Conservation (phyloP, 257 asterid species). For the Vinca minor region DNA sequence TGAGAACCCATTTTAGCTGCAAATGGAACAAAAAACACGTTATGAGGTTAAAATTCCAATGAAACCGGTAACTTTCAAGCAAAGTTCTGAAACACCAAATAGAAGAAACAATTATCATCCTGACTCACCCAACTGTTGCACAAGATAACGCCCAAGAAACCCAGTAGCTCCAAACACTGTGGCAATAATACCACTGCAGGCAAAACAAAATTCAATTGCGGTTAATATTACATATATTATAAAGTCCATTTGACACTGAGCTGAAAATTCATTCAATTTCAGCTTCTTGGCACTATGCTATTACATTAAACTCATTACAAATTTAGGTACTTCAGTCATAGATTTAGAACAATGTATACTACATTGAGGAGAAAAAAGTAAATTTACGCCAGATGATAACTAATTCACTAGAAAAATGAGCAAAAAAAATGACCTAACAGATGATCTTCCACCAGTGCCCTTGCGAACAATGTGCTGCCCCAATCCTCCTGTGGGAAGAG, state of each 20-base stretch:
- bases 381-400: neutral
- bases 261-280: neutral
- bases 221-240: neutral
- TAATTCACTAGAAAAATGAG: neutral
- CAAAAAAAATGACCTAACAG: constrained; percentile 55
- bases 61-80: neutral
- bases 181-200: constrained; percentile 83
- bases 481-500: constrained; percentile 59
- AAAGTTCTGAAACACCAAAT: neutral
- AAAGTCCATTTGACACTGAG: neutral
- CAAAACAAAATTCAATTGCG: constrained; percentile 16
- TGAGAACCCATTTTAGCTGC: constrained; percentile 96
- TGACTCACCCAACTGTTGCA: constrained; percentile 75
- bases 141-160: constrained; percentile 88
- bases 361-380: neutral
- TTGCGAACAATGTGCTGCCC: constrained; percentile 75
- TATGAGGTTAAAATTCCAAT: neutral
- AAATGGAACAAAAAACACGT: constrained; percentile 10
- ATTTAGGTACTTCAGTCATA: neutral
- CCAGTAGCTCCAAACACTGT: constrained; percentile 99
- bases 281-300: neutral
- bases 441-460: constrained; percentile 98
- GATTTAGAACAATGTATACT: neutral
- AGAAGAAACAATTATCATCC: neutral
- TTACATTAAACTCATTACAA: neutral